Evolutionary conservation across 2,329 filamentous ascomycete species (phyloP).

Genomic region (Colletotrichum spaethianum): DNA sequence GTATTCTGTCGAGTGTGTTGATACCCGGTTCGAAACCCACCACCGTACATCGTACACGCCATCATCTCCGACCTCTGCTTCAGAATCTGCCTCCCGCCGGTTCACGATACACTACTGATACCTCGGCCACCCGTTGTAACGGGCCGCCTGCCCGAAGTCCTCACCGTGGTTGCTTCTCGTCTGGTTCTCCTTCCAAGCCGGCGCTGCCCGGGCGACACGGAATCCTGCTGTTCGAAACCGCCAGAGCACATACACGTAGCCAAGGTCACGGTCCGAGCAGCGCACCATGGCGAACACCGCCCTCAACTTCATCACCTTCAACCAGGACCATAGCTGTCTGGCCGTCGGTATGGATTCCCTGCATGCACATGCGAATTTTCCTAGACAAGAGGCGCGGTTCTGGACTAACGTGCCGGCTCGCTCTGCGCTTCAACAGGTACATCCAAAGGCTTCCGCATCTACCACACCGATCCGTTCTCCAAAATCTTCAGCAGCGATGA

Average conservation of each 20-base stretch:
- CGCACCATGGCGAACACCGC: slow-evolving; percentile 73
- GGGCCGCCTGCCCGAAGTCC: neutral
- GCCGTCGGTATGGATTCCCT: slow-evolving; percentile 81
- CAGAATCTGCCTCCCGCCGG: neutral
- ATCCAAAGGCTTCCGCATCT: slow-evolving; percentile 94
- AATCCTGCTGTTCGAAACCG: slow-evolving; percentile 7
- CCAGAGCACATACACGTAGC: slow-evolving; percentile 1
- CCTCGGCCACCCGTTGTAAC: neutral
- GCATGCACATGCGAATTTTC: neutral
- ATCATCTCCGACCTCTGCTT: neutral
- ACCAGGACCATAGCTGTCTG: slow-evolving; percentile 97
- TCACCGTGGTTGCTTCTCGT: neutral
- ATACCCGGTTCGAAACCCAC: neutral
- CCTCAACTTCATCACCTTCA: slow-evolving; percentile 99
- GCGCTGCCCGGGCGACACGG: slow-evolving; percentile 24
- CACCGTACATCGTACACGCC: neutral
- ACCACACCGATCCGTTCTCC: slow-evolving; percentile 95
- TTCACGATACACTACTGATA: neutral
- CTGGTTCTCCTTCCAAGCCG: slow-evolving; percentile 14
- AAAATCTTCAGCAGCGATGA: slow-evolving; percentile 96
- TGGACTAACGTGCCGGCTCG: slow-evolving; percentile 16
- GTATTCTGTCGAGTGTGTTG: neutral
- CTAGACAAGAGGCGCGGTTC: slow-evolving; percentile 12
- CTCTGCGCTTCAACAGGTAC: slow-evolving; percentile 72
- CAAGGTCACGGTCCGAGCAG: neutral